Evolutionary conservation across 164 flowering plant genomes (phyloP), one percentile per base, ranked within the genome.

Genomic region (Protea cynaroides): DNA sequence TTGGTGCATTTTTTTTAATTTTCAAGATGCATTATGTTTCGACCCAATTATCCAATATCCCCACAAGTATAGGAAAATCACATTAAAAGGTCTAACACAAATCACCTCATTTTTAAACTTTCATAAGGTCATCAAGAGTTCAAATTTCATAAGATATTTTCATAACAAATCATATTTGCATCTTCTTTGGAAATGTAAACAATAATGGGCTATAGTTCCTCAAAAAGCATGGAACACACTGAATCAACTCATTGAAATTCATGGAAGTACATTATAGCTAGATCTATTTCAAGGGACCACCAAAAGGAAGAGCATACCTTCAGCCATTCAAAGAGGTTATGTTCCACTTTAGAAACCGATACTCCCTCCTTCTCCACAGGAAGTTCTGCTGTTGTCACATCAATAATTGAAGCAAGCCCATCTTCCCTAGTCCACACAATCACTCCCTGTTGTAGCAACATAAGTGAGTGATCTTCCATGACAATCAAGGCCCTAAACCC

Each of bases 391-490:
- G 97, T 83, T 51, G 87, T 83, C 44, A 84, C 88, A 77, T 85
- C 96, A 56, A 86, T 66, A 69, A 95, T 73, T 38, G 97, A 95
- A 61, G 96, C 97, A 67, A 95, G 89, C 38, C 96, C 93, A 75
- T 95, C 99, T 71, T 95, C 99, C 76, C 97, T 82, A 62, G 81
- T 79, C 99, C 99, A 95, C 22, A 95, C 97, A 81, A 89, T 81
- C 64, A 75, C 88, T 67, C 99, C 97, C 75, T 95, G 97, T 65
- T 95, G 99, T 51, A 92, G 58, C 65, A 95, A 75, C 64, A 87
- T 63, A 34, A 88, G 76, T 15, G 99, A 92, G 75, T 95, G 89
- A 77, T 95, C 97, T 74, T 92, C 97, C 97, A 92, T 89, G 50
- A 89, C 92, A 82, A 95, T 79, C 80, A 95, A 80, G 24, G 92